Conservation (phyloP, 352 stramenopile species). For the Globisporangium spinosum region DNA sequence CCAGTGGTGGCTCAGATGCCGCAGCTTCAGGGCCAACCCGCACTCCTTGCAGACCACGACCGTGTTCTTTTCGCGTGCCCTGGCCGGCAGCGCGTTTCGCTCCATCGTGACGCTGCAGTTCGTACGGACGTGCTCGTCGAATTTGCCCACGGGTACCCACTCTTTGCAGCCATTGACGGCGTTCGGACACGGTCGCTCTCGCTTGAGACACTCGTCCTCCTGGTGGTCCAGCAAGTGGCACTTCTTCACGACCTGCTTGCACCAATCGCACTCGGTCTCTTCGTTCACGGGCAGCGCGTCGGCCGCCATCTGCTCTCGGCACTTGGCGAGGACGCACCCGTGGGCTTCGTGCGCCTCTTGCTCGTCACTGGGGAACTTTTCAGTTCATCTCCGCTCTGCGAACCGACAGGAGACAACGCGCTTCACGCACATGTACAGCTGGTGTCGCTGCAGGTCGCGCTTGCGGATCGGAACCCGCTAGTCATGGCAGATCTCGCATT, state of each 20-base stretch:
- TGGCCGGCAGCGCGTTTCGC: slow-evolving; percentile 47
- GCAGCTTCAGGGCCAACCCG: slow-evolving; percentile 32
- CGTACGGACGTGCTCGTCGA: slow-evolving; percentile 44
- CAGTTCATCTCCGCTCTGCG: slow-evolving; percentile 46
- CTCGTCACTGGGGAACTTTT: slow-evolving; percentile 34
- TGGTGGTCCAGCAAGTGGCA: slow-evolving; percentile 68
- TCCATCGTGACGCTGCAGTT: slow-evolving; percentile 51
- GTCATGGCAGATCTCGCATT: slow-evolving; percentile 41
- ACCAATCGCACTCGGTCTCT: slow-evolving; percentile 61
- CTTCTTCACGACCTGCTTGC: slow-evolving; percentile 54
- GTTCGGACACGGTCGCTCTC: slow-evolving; percentile 70
- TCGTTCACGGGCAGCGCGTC: slow-evolving; percentile 51
- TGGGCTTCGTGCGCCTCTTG: slow-evolving; percentile 37
- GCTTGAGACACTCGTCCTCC: slow-evolving; percentile 66
- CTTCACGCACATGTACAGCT: slow-evolving; percentile 42
- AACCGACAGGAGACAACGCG: slow-evolving; percentile 44
- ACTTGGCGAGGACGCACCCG: slow-evolving; percentile 41
- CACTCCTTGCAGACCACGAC: slow-evolving; percentile 48
- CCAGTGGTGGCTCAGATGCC: slow-evolving; percentile 38
- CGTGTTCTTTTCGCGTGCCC: slow-evolving; percentile 46
- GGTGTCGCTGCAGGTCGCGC: slow-evolving; percentile 41
- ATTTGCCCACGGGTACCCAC: slow-evolving; percentile 63
- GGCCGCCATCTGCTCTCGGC: slow-evolving; percentile 33
- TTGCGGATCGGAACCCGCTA: slow-evolving; percentile 26
- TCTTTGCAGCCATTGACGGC: slow-evolving; percentile 50